Base-by-base conservation (phyloP, 1,139 yeast species). In the Arxiozyma heterogenica region DNA sequence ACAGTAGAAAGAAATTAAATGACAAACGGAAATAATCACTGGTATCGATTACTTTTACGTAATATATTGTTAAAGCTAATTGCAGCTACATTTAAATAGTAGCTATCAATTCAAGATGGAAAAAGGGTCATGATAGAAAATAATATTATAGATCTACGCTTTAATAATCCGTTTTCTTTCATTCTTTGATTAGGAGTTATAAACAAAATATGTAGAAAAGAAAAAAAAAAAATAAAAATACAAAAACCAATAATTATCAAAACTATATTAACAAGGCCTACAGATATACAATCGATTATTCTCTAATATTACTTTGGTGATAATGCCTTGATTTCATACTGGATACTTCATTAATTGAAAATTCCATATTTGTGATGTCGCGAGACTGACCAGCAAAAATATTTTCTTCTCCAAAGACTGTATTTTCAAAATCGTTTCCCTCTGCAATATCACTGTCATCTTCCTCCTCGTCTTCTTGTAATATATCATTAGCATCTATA, bases 401-500 rank as follows among this genome's bases (percentile, higher is more conserved):
- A 46, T 46, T 46, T 18, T 7, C 22, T 22, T 41, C 43, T 23
- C 52, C 43, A n/a, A 23, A 4, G 25, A 23, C 25, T 23, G 25
- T 23, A 6, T 23, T 23, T 23, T 23, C 25, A 23, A 23, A 23
- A 23, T 23, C 25, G 6, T 23, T 23, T 23, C 6, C 25, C 25
- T 23, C 25, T 23, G 25, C 4, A 23, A 23, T 6, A 23, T 23
- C 25, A 23, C 25, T 23, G 25, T 56, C 57, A 0, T 56, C 62
- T 1, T 56, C 59, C 7, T 55, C 53, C 0, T 54, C 60, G 1
- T 56, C 59, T 2, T 57, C 63, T 11, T 50, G 55, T 7, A 57
- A 45, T 42, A 60, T 58, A 48, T 63, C 68, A 45, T 62, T 62
- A n/a, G 64, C 67, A 49, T 64, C 64, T 7, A 60, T 55, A 47